Base-by-base conservation (phyloP, 169 alveolate genomes). In the Plasmodium blacklocki region DNA sequence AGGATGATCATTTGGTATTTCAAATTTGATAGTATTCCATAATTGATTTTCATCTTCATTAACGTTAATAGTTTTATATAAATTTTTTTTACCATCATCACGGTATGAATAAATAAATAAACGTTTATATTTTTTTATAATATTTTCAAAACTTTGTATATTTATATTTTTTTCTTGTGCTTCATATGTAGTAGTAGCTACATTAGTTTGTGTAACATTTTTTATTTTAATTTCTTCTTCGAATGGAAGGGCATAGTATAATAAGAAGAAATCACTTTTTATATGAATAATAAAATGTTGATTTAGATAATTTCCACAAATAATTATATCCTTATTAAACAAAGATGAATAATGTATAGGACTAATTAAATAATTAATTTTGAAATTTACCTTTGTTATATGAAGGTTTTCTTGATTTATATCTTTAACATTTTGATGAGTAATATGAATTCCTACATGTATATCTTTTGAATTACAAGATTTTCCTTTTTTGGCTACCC, bases 291-390 rank as follows among this genome's bases (percentile, higher is more conserved):
- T 45, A 83, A 83, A 68, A 52, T 50, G 32, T 19, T 83, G 91
- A 47, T 83, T 73, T 26, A 26, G 29, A 63, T 67, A 67, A 71
- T 83, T 83, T 83, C 91, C 91, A 47, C 91, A 83, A 29, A 54
- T 71, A 70, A 60, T 18, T 26, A 83, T 68, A 73, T 83, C 85
- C 32, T 26, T 47, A 71, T 83, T 83, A 23, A 83, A 73, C 54
- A 83, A 21, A 43, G 58, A 68, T 8, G 15, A 58, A 39, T 39
- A 5, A 73, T 83, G 58, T 64, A 68, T 54, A 29, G 70, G 73
- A 15, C 52, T 71, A 15, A 58, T 19, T 7, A 47, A 12, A 63
- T 70, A 83, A 32, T 45, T 70, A 58, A 83, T 43, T 18, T 50
- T 39, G 45, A 83, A 83, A 50, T 71, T 73, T 8, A 83, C 39